These are phyloP conservation scores for Pseudocercospora cruenta DNA, from an alignment of 2,329 filamentous ascomycete species.

Conservation along the genomic window DNA sequence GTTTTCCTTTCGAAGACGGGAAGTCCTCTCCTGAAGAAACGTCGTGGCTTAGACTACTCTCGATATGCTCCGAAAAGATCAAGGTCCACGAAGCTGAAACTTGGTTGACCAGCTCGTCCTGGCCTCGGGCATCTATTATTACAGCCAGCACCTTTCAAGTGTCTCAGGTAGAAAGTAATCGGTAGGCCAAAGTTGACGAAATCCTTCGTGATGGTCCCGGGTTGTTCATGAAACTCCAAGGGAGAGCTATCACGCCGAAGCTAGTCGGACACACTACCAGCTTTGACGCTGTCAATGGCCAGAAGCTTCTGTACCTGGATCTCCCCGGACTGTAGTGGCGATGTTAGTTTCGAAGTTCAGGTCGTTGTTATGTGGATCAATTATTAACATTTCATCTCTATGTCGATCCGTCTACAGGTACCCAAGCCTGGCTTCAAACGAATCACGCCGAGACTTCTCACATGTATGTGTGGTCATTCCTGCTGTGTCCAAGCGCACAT, in stretches of 20 bases:
- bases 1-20: too few relatives aligned
- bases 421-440: background rate
- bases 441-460: background rate
- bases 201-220: background rate
- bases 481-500: background rate
- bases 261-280: background rate
- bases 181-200: background rate
- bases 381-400: slow-evolving; percentile 1
- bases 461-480: background rate
- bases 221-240: background rate
- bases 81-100: slow-evolving; percentile 1
- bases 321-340: background rate
- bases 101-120: background rate
- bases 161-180: background rate
- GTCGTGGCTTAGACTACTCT: background rate
- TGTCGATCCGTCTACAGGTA: background rate
- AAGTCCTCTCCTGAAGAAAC: too few relatives aligned
- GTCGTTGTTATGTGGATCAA: background rate
- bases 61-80: background rate
- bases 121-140: background rate
- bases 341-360: background rate
- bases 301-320: slow-evolving; percentile 1
- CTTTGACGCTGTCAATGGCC: background rate
- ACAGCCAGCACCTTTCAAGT: background rate
- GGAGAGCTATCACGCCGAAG: background rate